Base-by-base conservation (phyloP, 257 asterid genomes). In the Jacaranda copaia region DNA sequence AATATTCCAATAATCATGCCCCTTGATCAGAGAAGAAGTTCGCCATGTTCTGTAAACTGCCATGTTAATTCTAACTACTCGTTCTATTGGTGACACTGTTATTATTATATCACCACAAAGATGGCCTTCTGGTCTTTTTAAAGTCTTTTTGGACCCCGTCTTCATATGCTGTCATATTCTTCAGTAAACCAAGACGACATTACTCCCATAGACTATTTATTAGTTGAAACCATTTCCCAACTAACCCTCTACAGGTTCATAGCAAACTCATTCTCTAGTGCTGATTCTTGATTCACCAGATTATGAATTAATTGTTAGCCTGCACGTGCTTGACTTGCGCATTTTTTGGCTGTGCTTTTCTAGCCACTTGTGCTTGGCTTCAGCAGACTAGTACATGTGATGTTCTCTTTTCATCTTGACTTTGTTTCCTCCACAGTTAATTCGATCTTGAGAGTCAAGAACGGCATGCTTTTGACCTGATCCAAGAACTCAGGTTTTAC, bases 401-500 rank as follows among this genome's bases (percentile, higher is more conserved):
- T 13, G 4, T 10, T 13, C 3, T 70, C 9, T 53, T 51, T 10
- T 13, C 16, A n/a, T 40, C 9, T 36, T 59, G 7, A 18, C 25
- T 25, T 6, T 48, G 1, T 46, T 78, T 73, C 36, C 43, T 18
- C 62, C 45, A 48, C 63, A 11, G 53, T 57, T 42, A 18, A 9
- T 32, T 60, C 32, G 1, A 56, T 16, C 51, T 49, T 39, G 58
- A 51, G 43, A 25, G 58, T 67, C 20, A 52, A 74, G 16, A 39
- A 35, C 73, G 49, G 55, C 16, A 56, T 45, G 62, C 18, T 72
- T 71, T 72, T 65, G 67, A 65, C 53, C 32, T 56, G 56, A 42
- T 42, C 46, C 46, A 70, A 75, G 13, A 20, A 42, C 39, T 72
- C 70, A 35, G 38, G 55, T 53, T 62, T 74, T 36, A 32, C 57